A percentile compares a stretch with the other conserved stretches of the same genome.
Evolutionary conservation across 2,329 filamentous ascomycete genomes (phyloP).

Genomic region (Hypomyces rosellus): DNA sequence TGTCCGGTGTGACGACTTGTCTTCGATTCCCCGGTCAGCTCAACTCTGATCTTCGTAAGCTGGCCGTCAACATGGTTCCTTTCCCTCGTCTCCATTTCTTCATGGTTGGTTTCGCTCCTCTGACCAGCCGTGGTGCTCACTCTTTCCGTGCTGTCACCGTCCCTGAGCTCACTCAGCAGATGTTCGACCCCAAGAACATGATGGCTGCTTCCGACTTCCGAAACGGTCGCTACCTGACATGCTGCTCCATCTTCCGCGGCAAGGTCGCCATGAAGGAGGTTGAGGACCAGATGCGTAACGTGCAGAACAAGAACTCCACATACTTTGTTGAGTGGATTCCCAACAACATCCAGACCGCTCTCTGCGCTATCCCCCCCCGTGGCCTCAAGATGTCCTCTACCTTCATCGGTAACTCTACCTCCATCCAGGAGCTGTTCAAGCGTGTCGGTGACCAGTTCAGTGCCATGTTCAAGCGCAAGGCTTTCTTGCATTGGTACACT

Average conservation of each 20-base stretch:
- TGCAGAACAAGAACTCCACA: conserved; percentile 98
- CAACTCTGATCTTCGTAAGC: conserved; percentile 98
- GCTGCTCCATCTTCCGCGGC: conserved; percentile 99
- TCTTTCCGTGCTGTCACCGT: conserved; percentile 97
- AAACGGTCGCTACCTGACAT: conserved; percentile 98
- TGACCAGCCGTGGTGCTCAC: conserved; percentile 79
- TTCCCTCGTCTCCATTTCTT: conserved; percentile 99
- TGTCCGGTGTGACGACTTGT: conserved; percentile 98
- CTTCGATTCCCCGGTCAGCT: conserved; percentile 99
- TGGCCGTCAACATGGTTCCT: conserved; percentile 99
- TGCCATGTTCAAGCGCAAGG: conserved; percentile 99
- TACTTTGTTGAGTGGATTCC: conserved; percentile 99
- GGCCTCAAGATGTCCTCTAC: conserved; percentile 99
- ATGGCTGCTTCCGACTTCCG: conserved; percentile 99
- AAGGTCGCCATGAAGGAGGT: conserved; percentile 99
- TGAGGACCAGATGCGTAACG: conserved; percentile 99
- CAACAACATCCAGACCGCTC: conserved; percentile 99
- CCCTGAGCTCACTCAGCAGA: conserved; percentile 98
- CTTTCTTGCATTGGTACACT: conserved; percentile 99
- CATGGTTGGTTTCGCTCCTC: conserved; percentile 99
- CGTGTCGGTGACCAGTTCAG: conserved; percentile 99
- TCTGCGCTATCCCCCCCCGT: conserved; percentile 96
- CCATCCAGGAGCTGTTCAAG: conserved; percentile 99
- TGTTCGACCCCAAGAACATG: conserved; percentile 99
- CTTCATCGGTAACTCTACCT: conserved; percentile 98